phyloP scores from a whole-genome alignment of 768 basidiomycete species.

The Mycena amicta region DNA sequence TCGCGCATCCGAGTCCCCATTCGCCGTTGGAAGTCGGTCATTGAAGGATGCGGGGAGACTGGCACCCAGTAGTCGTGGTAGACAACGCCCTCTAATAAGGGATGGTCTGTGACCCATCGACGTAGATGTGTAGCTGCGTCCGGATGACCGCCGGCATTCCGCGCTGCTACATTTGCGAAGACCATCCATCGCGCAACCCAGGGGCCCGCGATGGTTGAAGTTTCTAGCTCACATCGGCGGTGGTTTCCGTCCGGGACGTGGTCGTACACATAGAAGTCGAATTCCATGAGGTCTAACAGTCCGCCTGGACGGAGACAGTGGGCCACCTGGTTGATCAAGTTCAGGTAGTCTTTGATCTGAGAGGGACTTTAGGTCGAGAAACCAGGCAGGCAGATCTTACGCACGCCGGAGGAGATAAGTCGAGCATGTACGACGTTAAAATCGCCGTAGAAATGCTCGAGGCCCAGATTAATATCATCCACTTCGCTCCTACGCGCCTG shows the following conservation, averaged over 20 bases:
- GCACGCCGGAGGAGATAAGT: slow-evolving; percentile 72
- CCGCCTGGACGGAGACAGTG: slow-evolving; percentile 72
- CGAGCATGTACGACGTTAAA: slow-evolving; percentile 78
- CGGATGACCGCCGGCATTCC: slow-evolving; percentile 58
- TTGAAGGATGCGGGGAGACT: slow-evolving; percentile 53
- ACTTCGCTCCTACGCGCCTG: slow-evolving; percentile 64
- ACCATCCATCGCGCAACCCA: slow-evolving; percentile 69
- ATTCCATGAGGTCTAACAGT: slow-evolving; percentile 66
- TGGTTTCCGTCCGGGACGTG: slow-evolving; percentile 55
- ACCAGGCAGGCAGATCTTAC: slow-evolving; percentile 30
- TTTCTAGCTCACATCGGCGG: slow-evolving; percentile 43
- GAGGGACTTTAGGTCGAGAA: slow-evolving; percentile 14
- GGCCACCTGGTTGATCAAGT: slow-evolving; percentile 66
- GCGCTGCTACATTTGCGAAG: slow-evolving; percentile 54
- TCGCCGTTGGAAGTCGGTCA: slow-evolving; percentile 38
- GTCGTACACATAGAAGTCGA: slow-evolving; percentile 69
- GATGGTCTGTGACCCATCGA: slow-evolving; percentile 56
- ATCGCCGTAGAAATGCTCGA: slow-evolving; percentile 79
- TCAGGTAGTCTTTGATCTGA: slow-evolving; percentile 70
- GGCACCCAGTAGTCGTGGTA: slow-evolving; percentile 67
- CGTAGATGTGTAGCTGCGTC: slow-evolving; percentile 62
- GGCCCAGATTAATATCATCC: slow-evolving; percentile 82
- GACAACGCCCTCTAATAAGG: slow-evolving; percentile 59
- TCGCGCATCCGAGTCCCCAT: slow-evolving; percentile 53
- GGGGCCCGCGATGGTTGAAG: slow-evolving; percentile 47